Base-by-base conservation (phyloP, 73 alveolate species). In the Paramecium pentaurelia region DNA sequence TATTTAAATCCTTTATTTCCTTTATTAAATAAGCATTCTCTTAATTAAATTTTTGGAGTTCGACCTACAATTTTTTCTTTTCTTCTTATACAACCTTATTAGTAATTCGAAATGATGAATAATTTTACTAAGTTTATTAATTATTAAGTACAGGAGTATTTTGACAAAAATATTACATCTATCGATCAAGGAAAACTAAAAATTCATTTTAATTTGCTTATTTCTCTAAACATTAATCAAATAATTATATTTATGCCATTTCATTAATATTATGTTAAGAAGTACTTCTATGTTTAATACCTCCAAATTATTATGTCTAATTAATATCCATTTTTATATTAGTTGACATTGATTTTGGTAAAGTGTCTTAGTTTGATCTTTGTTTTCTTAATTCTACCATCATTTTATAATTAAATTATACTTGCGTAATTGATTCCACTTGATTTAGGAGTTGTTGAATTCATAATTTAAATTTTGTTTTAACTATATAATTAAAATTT, bases 401-500 rank as follows among this genome's bases (percentile, higher is more conserved):
- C 47, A 73, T 16, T 68, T 68, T 32, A 68, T 68, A 25, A 25
- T 12, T 36, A 73, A 36, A 34, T 64, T 4, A 30, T 73, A 73
- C 87, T 73, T 37, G 87, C 87, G 18, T 73, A 73, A 73, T 73
- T 73, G 40, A 73, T 73, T 73, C 87, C 87, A 27, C 47, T 32
- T 68, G 84, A 68, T 73, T 73, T 73, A 0, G 87, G 87, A 73
- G 87, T 73, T 73, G 87, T 73, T 73, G 87, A 37, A 73, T 73
- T 73, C 87, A 73, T 73, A 37, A 37, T 64, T 64, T 28, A 32
- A 32, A 60, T 30, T 32, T 64, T 28, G 4, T 64, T 64, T 64
- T 64, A 64, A 64, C 84, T 64, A 64, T 64, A 64, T 32, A 8
- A 64, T 64, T 64, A 54, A 54, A 54, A 18, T 54, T 54, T n/a